Conservation (phyloP, 257 asterid species). For the Solanum chmielewskii region DNA sequence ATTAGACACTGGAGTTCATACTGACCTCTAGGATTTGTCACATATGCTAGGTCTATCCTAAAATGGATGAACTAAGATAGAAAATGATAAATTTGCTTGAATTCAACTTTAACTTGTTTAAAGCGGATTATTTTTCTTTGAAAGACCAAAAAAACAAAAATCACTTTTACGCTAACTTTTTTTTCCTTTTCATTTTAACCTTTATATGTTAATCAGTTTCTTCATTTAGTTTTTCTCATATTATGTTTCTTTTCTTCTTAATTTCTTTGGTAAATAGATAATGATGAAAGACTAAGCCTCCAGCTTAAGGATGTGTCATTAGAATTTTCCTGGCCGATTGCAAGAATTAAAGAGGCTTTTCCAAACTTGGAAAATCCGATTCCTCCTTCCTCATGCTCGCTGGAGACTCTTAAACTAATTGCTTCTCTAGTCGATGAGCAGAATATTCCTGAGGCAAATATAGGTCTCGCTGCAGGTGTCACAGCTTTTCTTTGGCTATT, state of each 20-base stretch:
- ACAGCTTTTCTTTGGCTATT: constrained; percentile 90
- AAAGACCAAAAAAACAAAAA: not conserved
- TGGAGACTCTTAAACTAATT: constrained; percentile 59
- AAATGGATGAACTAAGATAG: not conserved
- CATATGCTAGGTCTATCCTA: not conserved
- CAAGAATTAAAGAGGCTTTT: constrained; percentile 61
- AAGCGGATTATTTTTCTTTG: not conserved
- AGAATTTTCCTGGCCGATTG: constrained; percentile 83
- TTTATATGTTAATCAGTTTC: not conserved
- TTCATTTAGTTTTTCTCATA: not conserved
- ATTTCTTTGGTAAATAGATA: constrained; percentile 28
- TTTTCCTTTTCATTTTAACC: not conserved
- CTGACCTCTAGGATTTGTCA: not conserved
- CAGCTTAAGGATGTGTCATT: constrained; percentile 70
- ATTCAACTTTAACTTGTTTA: not conserved
- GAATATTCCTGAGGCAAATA: constrained; percentile 52
- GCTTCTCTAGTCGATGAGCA: constrained; percentile 66
- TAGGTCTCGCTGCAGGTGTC: constrained; percentile 67
- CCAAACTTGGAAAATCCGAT: constrained; percentile 38
- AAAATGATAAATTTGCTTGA: not conserved
- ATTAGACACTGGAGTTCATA: not conserved
- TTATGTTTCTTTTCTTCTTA: not conserved
- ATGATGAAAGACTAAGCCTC: constrained; percentile 60
- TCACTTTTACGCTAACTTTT: not conserved
- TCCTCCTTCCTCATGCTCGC: constrained; percentile 67